phyloP scores from a whole-genome alignment of 1,284 basidiomycete species.

The Cryptococcus sp. region DNA sequence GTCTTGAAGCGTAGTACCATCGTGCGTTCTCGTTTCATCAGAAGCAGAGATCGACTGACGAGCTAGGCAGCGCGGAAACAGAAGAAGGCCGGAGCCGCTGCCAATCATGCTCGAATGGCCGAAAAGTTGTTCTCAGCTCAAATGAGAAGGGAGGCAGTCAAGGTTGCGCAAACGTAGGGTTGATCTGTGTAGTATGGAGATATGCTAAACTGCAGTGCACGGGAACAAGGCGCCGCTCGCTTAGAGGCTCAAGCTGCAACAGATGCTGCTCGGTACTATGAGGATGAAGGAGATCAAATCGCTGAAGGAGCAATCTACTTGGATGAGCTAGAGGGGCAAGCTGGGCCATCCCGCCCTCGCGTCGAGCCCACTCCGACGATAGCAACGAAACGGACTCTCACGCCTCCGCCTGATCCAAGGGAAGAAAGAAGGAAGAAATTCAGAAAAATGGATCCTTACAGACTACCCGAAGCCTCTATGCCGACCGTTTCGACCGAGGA shows the following conservation, averaged over 20 bases:
- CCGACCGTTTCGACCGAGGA: conserved; percentile 51
- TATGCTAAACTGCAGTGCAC: conserved; percentile 9
- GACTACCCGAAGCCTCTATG: conserved; percentile 61
- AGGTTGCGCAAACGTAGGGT: conserved; percentile 58
- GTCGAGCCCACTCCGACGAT: conserved; percentile 3
- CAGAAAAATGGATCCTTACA: conserved; percentile 69
- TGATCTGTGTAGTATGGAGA: background rate
- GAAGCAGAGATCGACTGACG: background rate
- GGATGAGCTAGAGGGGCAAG: conserved; percentile 65
- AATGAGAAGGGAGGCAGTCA: conserved; percentile 82
- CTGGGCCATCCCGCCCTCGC: conserved; percentile 21
- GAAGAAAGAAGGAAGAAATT: conserved; percentile 38
- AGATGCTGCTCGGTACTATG: conserved; percentile 20
- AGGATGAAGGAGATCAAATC: conserved; percentile 49
- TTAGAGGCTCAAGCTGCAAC: conserved; percentile 13
- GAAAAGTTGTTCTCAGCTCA: conserved; percentile 91
- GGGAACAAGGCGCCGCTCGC: conserved; percentile 32
- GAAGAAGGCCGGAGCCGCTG: conserved; percentile 80
- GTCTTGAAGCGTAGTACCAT: conserved; percentile 80
- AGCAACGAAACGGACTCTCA: conserved; percentile 1
- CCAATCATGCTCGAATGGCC: conserved; percentile 76
- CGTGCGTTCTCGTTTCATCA: conserved; percentile 53
- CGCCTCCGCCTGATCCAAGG: conserved; percentile 15
- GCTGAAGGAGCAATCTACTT: conserved; percentile 74
- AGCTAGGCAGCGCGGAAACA: conserved; percentile 72